Evolutionary conservation across 2,329 filamentous ascomycete species (phyloP).

Genomic region (Fusarium sp.): DNA sequence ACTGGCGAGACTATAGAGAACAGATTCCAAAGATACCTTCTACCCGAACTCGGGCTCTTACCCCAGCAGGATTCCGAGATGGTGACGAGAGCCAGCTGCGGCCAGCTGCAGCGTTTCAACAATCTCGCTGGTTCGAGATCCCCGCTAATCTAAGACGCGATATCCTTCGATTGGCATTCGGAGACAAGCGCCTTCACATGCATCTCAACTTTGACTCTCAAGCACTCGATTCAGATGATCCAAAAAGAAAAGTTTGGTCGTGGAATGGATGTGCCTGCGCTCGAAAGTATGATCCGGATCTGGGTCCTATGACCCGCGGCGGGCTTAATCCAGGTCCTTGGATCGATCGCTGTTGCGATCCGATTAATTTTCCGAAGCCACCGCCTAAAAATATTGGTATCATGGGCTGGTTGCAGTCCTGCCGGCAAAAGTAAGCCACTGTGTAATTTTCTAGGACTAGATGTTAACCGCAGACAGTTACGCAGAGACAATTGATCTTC

Average conservation of each 20-base stretch:
- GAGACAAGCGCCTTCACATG: neutral
- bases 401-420: conserved; percentile 12
- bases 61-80: neutral
- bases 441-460: fast-evolving
- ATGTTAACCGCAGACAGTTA: neutral
- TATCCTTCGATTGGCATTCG: conserved; percentile 3
- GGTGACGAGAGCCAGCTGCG: neutral
- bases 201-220: neutral
- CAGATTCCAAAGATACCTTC: neutral
- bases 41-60: neutral
- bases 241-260: neutral
- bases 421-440: conserved; percentile 11
- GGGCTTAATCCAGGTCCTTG: neutral
- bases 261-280: conserved; percentile 1
- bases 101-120: neutral
- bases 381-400: neutral
- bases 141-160: neutral
- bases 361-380: neutral
- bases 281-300: neutral
- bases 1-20: neutral
- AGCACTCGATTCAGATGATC: neutral
- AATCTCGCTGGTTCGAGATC: neutral
- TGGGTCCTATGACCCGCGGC: neutral
- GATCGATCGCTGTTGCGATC: conserved; percentile 2
- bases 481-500: conserved; percentile 10